Evolutionary conservation across 2,329 filamentous ascomycete genomes (phyloP).

Genomic region (Chrysoporthe puriensis): DNA sequence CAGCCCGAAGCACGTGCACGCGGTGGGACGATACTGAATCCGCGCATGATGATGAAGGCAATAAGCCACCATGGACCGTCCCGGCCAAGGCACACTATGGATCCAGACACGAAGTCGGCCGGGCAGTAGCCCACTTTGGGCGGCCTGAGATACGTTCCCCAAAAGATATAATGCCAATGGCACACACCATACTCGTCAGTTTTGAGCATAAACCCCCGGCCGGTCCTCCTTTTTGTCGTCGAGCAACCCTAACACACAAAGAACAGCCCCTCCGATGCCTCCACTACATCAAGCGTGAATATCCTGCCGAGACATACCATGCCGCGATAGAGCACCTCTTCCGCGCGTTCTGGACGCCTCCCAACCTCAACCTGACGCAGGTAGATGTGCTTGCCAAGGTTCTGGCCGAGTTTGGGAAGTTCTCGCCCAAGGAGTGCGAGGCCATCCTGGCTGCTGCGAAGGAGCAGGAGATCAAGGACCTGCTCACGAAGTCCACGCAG

Average conservation of each 20-base stretch:
- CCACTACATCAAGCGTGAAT: constrained; percentile 65
- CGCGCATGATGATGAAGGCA: constrained; percentile 50
- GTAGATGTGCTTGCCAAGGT: constrained; percentile 53
- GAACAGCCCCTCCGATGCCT: constrained; percentile 63
- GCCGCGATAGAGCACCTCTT: constrained; percentile 59
- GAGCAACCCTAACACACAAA: not conserved
- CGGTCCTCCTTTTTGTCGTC: not conserved
- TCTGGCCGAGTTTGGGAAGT: constrained; percentile 45
- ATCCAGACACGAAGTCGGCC: constrained; percentile 41
- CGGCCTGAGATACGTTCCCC: constrained; percentile 44
- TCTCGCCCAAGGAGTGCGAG: constrained; percentile 55
- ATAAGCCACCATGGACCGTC: constrained; percentile 74
- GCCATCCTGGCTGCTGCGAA: constrained; percentile 58
- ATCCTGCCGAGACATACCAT: constrained; percentile 54
- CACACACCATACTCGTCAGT: constrained; percentile 47
- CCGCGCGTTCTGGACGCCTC: constrained; percentile 63
- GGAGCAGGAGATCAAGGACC: constrained; percentile 47
- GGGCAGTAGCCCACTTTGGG: constrained; percentile 45
- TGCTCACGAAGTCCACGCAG: constrained; percentile 59
- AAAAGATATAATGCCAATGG: constrained; percentile 47
- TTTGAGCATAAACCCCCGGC: not conserved
- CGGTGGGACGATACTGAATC: constrained; percentile 1
- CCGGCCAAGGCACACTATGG: constrained; percentile 68
- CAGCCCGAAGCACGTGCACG: not conserved
- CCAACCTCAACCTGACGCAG: constrained; percentile 62